phyloP scores from a whole-genome alignment of 1,284 basidiomycete genomes.

The Xerocomus cyaneibrunnescens region DNA sequence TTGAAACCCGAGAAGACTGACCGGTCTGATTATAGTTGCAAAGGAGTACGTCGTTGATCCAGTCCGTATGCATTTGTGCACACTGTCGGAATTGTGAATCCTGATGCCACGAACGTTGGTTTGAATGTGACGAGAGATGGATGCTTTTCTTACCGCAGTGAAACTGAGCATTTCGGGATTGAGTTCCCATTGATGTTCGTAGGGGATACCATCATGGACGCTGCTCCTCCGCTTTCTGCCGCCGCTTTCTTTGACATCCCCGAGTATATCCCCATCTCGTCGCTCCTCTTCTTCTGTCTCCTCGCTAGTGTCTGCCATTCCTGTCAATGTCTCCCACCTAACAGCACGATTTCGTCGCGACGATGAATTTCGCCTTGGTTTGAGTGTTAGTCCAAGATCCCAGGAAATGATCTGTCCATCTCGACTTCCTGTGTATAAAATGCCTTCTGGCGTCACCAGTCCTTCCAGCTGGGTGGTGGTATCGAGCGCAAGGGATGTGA shows the following conservation, averaged over 20 bases:
- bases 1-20: slow-evolving; percentile 34
- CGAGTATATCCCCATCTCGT: slow-evolving; percentile 72
- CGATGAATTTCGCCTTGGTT: slow-evolving; percentile 35
- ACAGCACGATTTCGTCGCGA: slow-evolving; percentile 31
- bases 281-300: slow-evolving; percentile 53
- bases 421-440: slow-evolving; percentile 90
- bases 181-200: slow-evolving; percentile 79
- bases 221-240: slow-evolving; percentile 39
- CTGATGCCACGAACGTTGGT: slow-evolving; percentile 36
- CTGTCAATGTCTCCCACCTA: slow-evolving; percentile 75
- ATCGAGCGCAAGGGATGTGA: slow-evolving; percentile 86
- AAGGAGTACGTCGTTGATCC: slow-evolving; percentile 94
- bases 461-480: slow-evolving; percentile 74
- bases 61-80: slow-evolving; percentile 87
- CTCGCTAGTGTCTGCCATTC: slow-evolving; percentile 77
- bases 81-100: slow-evolving; percentile 74
- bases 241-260: slow-evolving; percentile 56
- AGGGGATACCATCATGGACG: slow-evolving; percentile 47
- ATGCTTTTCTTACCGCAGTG: slow-evolving; percentile 46
- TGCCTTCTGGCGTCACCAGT: slow-evolving; percentile 71
- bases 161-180: slow-evolving; percentile 51
- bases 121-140: slow-evolving; percentile 1
- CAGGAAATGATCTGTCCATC: slow-evolving; percentile 92
- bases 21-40: slow-evolving; percentile 92
- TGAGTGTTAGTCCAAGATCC: slow-evolving; percentile 80